Evolutionary conservation across 176 grass and related monocot genomes (phyloP).

Genomic region (Oryza meyeriana): DNA sequence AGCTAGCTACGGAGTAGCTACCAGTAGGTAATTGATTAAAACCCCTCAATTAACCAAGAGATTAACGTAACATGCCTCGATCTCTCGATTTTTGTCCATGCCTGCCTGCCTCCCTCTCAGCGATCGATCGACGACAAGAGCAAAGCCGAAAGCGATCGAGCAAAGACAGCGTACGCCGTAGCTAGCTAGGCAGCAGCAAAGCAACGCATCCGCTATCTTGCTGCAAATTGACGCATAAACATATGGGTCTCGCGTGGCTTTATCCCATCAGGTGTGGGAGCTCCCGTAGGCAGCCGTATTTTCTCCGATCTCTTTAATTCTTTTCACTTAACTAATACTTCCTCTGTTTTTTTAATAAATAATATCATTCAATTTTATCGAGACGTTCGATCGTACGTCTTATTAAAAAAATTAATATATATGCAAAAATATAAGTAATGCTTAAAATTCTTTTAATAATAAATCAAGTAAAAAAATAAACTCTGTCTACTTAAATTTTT

Average conservation of each 20-base stretch:
- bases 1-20: background rate
- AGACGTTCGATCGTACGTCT: too few relatives aligned
- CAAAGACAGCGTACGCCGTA: too few relatives aligned
- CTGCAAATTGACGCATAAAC: background rate
- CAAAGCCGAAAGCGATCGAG: background rate
- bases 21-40: too few relatives aligned
- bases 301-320: conserved; percentile 18
- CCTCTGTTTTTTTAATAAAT: too few relatives aligned
- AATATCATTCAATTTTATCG: too few relatives aligned
- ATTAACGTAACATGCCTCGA: background rate
- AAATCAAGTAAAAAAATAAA: too few relatives aligned
- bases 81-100: background rate
- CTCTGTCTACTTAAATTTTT: too few relatives aligned
- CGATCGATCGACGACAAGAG: background rate
- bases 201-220: background rate
- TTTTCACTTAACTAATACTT: background rate
- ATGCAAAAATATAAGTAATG: too few relatives aligned
- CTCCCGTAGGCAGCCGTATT: conserved; percentile 28
- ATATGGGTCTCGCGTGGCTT: background rate
- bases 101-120: background rate
- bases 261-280: background rate
- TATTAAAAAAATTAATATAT: too few relatives aligned
- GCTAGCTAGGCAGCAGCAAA: background rate
- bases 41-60: background rate
- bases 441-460: too few relatives aligned